Evolutionary conservation across 345 rosid species (phyloP), one percentile per base, ranked within the genome.

Genomic region (Populus davidiana): DNA sequence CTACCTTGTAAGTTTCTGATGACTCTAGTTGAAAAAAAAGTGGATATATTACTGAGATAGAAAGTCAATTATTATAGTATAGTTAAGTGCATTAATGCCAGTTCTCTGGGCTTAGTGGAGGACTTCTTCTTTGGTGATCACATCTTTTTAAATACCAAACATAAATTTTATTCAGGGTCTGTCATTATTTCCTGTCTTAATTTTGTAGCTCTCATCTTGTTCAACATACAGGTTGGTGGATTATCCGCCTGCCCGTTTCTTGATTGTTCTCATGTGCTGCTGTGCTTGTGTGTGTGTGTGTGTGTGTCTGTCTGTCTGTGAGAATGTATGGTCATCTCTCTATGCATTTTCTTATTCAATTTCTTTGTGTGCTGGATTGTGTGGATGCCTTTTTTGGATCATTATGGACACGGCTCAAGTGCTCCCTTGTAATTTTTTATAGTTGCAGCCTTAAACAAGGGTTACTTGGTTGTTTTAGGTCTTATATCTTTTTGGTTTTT

Each of bases 1-100:
- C 17, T 83, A 78, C 72, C 92, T 90, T 69, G 92, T 90, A 83
- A 84, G 89, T 78, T 64, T 69, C 36, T 31, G 44, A 35, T 25
- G 47, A 43, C 35, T 68, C 62, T 63, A 20, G 8, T 67, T 52
- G 35, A 21, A 38, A 31, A 23, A 25, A 50, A 67, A 17, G 31
- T 73, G 69, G 74, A 67, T 21, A 14, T 50, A 66, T 27, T 35
- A 52, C 56, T 10, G 64, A 20, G 31, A 36, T 67, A 12, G 54
- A 21, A 35, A 36, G 50, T 50, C 9, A 5, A 1, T 50, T 50
- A 18, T 50, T 50, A 18, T 50, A 6, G 1, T 18, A 21, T 50
- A 50, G 59, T 50, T 18, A n/a, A 50, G 18, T 17, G n/a, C 59
- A 50, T 18, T 18, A 50, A 50, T 50, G 59, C 59, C 18, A 21